Percentiles rank a stretch among this genome's conserved stretches.
phyloP scores from a whole-genome alignment of 2,329 filamentous ascomycete genomes.

The Laburnicola sp. region DNA sequence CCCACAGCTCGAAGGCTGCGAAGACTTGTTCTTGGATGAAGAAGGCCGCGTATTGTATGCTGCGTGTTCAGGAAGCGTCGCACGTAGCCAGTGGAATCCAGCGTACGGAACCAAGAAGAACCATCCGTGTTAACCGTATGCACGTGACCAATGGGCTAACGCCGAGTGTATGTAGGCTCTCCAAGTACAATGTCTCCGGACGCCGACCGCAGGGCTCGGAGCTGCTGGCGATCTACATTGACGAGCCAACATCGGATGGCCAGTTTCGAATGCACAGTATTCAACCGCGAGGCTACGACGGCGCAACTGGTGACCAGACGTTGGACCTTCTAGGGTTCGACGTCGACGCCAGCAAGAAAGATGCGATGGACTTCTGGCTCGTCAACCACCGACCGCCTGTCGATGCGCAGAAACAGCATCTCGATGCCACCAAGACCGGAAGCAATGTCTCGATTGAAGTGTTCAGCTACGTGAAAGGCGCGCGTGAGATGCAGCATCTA shows the following conservation, averaged over 20 bases:
- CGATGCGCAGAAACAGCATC: slow-evolving; percentile 5
- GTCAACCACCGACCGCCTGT: slow-evolving; percentile 17
- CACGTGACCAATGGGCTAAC: not conserved
- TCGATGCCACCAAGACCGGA: slow-evolving; percentile 8
- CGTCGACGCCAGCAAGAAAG: slow-evolving; percentile 3
- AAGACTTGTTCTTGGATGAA: slow-evolving; percentile 18
- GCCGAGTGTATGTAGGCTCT: not conserved
- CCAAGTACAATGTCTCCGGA: slow-evolving; percentile 14
- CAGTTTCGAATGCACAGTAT: slow-evolving; percentile 18
- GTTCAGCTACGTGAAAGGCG: slow-evolving; percentile 10
- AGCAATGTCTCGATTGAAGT: slow-evolving; percentile 16
- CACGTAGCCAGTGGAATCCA: slow-evolving; percentile 15
- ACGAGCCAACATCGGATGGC: slow-evolving; percentile 12
- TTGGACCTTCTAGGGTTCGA: slow-evolving; percentile 16
- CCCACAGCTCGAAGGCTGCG: slow-evolving; percentile 14
- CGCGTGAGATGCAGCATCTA: slow-evolving; percentile 6
- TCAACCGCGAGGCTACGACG: slow-evolving; percentile 5
- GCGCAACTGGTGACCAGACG: slow-evolving; percentile 7
- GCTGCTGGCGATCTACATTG: slow-evolving; percentile 18
- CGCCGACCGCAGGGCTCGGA: slow-evolving; percentile 9
- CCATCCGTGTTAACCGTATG: too few species aligned
- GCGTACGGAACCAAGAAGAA: slow-evolving; percentile 4
- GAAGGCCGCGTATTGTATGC: slow-evolving; percentile 15
- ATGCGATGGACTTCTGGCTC: slow-evolving; percentile 16
- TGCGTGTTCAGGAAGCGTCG: slow-evolving; percentile 9